These are phyloP conservation scores for Dactylellina parvicollis DNA, from an alignment of 2,329 filamentous ascomycete species.

Conservation along the genomic window DNA sequence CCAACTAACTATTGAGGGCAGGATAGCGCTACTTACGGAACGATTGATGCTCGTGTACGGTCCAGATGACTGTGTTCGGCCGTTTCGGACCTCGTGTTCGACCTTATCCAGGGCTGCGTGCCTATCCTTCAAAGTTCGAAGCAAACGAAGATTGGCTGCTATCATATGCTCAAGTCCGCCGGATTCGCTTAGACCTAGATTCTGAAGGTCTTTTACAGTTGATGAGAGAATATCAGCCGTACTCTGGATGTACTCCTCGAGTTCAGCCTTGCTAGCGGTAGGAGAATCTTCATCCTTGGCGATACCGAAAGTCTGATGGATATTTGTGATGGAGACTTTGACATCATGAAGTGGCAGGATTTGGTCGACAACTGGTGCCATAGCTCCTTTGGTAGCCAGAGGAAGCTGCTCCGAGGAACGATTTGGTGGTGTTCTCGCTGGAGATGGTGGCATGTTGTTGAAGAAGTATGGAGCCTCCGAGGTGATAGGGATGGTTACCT, in stretches of 20 bases:
- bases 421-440: constrained; percentile 42
- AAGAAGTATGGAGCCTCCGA: constrained; percentile 33
- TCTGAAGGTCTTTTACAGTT: constrained; percentile 40
- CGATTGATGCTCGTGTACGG: constrained; percentile 46
- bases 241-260: constrained; percentile 48
- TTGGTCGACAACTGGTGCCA: background rate
- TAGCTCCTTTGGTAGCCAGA: background rate
- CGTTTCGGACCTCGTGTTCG: constrained; percentile 44
- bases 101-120: constrained; percentile 49
- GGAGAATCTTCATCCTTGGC: constrained; percentile 35
- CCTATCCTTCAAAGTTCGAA: constrained; percentile 45
- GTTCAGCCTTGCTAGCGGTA: constrained; percentile 26
- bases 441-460: constrained; percentile 46
- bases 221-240: constrained; percentile 48
- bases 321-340: constrained; percentile 40
- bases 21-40: constrained; percentile 25
- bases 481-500: constrained; percentile 36
- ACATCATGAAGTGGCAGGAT: constrained; percentile 38
- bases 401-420: constrained; percentile 29
- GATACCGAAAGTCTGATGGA: constrained; percentile 8
- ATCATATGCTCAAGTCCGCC: constrained; percentile 36
- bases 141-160: constrained; percentile 45
- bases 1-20: background rate
- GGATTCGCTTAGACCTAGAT: constrained; percentile 11
- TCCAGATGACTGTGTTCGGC: constrained; percentile 28